Evolutionary conservation across 139 green algal genomes (phyloP).

Genomic region (Gonium pectorale): DNA sequence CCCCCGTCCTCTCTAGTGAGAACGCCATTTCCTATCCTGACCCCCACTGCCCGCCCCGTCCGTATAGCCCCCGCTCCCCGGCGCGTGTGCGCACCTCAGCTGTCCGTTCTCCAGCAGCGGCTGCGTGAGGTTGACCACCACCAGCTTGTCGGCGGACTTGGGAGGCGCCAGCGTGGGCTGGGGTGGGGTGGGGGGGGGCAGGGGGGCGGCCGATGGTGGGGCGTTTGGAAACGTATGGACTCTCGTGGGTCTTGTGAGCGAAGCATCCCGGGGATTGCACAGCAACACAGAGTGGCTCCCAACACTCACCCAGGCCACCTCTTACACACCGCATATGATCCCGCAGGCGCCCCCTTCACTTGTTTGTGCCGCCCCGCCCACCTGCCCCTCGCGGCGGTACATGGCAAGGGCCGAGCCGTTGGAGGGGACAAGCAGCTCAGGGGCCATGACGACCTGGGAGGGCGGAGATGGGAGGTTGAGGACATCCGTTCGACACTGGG

Average conservation of each 20-base stretch:
- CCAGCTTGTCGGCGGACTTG: conserved; percentile 13
- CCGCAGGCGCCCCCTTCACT: too few relatives aligned
- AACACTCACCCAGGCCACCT: too few relatives aligned
- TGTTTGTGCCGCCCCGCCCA: too few relatives aligned
- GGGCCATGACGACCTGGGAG: conserved; percentile 12
- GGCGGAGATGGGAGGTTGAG: background rate
- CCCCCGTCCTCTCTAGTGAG: too few relatives aligned
- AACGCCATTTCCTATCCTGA: too few relatives aligned
- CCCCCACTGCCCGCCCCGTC: background rate
- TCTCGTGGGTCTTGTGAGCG: too few relatives aligned
- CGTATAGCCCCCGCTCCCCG: background rate
- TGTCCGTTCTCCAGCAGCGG: conserved; percentile 60
- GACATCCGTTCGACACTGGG: too few relatives aligned
- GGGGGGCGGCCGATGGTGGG: background rate
- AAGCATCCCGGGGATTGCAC: too few relatives aligned
- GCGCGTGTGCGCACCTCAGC: conserved; percentile 43
- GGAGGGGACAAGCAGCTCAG: background rate
- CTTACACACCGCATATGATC: too few relatives aligned
- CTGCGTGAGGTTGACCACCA: conserved; percentile 59
- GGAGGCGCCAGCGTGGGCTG: conserved; percentile 12
- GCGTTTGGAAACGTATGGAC: too few relatives aligned
- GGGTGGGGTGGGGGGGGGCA: background rate
- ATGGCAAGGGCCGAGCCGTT: background rate
- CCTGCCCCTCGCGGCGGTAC: background rate
- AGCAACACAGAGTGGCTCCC: too few relatives aligned